phyloP scores from a whole-genome alignment of 2,329 filamentous ascomycete genomes.

The Alternaria triticina region DNA sequence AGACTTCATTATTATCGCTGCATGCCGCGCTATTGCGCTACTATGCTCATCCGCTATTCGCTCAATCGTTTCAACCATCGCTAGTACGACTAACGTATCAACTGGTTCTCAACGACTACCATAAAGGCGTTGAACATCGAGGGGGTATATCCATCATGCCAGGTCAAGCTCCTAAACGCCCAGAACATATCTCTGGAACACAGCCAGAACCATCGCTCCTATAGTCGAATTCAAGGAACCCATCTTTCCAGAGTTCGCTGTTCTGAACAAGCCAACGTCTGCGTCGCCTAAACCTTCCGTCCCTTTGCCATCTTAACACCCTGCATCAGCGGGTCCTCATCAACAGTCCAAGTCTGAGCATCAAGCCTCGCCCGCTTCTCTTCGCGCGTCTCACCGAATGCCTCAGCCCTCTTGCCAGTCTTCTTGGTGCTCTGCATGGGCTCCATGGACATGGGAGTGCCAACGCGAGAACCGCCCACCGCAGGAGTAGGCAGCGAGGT shows the following conservation, averaged over 20 bases:
- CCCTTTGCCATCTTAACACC: not conserved
- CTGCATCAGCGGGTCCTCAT: conserved; percentile 7
- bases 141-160: conserved; percentile 5
- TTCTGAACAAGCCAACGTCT: not conserved
- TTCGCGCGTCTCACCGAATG: conserved; percentile 3
- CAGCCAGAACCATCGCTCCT: not conserved
- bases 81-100: not conserved
- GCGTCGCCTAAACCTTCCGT: not conserved
- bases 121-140: not conserved
- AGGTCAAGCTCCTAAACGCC: not conserved
- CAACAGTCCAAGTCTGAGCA: conserved; percentile 4
- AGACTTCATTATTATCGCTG: not conserved
- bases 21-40: not conserved
- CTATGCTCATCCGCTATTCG: not conserved
- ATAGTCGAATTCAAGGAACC: not conserved
- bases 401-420: conserved; percentile 2
- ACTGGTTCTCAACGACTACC: not conserved
- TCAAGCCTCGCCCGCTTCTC: conserved; percentile 25
- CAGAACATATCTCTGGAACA: not conserved
- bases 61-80: not conserved
- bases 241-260: no score
- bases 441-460: conserved; percentile 25
- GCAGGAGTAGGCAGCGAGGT: conserved; percentile 33
- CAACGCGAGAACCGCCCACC: conserved; percentile 25
- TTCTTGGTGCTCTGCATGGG: conserved; percentile 3